Base-by-base conservation (phyloP, 805 yeast species). In the Wickerhamiella domercqiae region DNA sequence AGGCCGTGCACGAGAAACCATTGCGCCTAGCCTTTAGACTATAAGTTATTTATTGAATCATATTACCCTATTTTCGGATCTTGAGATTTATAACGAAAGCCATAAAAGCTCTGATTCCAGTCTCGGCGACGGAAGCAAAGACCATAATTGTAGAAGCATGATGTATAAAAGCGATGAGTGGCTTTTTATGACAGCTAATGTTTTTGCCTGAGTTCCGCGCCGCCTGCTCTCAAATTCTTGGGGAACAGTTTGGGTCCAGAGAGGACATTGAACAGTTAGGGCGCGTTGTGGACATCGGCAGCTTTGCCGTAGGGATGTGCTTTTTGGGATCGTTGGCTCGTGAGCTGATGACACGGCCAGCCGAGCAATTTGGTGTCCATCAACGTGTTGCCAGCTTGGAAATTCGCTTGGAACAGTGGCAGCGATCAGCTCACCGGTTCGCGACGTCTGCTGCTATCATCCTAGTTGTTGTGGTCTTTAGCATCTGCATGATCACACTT, bases 1-100 rank as follows among this genome's bases (percentile, higher is more conserved):
- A 1, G 60, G 60, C 25, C 40, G 46, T 17, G 57, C 59, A 7
- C 46, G 54, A 17, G 54, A 55, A 42, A 55, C 51, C 4, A 46
- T 49, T 46, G 51, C 49, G 7, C 51, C 50, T 3, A 22, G 19
- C 11, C 4, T 31, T 13, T 17, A 11, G 33, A 19, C 36, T 24
- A 16, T 9, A 3, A 24, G 13, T 24, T n/a, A n/a, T 18, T 24
- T 11, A 18, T 7, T 7, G 22, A 7, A 14, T 7, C n/a, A 5
- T 36, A 36, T 3, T 17, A 38, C 25, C 42, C 33, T 15, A 37
- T 42, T 5, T 36, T 11, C n/a, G n/a, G 11, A 13, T 24, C 11
- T 24, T 24, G 11, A 24, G 11, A 13, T 11, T 13, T n/a, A 13
- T 11, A 24, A 24, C 28, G n/a, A 24, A 24, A 24, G 11, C 13